Evolutionary conservation across 2,329 filamentous ascomycete genomes (phyloP).

Genomic region (Herpotrichia juniperi): DNA sequence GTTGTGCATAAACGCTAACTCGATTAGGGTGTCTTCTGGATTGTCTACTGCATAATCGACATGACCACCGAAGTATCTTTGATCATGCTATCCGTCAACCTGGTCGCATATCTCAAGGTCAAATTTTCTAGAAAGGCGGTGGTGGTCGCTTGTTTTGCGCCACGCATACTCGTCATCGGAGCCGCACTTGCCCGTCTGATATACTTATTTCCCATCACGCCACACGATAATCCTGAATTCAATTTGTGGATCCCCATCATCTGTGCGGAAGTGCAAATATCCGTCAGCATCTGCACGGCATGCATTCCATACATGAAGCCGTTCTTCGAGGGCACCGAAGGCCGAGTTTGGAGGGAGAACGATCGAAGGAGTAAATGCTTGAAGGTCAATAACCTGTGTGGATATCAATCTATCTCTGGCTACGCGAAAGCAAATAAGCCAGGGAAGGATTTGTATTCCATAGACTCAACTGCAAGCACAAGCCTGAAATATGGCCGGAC

Average conservation of each 20-base stretch:
- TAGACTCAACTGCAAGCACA: slow-evolving; percentile 15
- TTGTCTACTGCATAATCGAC: slow-evolving; percentile 41
- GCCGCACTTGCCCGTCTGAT: slow-evolving; percentile 34
- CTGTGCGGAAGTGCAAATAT: slow-evolving; percentile 35
- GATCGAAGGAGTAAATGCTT: slow-evolving; percentile 19
- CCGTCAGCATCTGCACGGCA: slow-evolving; percentile 36
- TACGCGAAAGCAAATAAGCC: slow-evolving; percentile 19
- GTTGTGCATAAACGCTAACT: slow-evolving; percentile 18
- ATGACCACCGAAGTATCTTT: slow-evolving; percentile 38
- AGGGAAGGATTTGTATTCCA: slow-evolving; percentile 12
- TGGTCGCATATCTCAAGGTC: slow-evolving; percentile 35
- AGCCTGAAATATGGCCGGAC: slow-evolving; percentile 19
- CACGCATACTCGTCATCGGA: slow-evolving; percentile 33
- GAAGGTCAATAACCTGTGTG: slow-evolving; percentile 7
- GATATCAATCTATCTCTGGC: slow-evolving; percentile 12
- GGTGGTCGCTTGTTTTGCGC: slow-evolving; percentile 40
- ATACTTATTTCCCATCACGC: slow-evolving; percentile 36
- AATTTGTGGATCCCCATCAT: slow-evolving; percentile 36
- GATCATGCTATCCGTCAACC: slow-evolving; percentile 35
- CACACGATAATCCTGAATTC: slow-evolving; percentile 29
- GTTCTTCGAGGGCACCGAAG: slow-evolving; percentile 30
- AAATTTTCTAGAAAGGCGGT: slow-evolving; percentile 28
- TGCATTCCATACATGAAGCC: slow-evolving; percentile 42
- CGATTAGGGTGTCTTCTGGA: slow-evolving; percentile 38
- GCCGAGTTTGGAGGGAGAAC: slow-evolving; percentile 19